These are phyloP conservation scores for Colletotrichum sp. DNA, from an alignment of 2,329 filamentous ascomycete genomes.

Conservation along the genomic window DNA sequence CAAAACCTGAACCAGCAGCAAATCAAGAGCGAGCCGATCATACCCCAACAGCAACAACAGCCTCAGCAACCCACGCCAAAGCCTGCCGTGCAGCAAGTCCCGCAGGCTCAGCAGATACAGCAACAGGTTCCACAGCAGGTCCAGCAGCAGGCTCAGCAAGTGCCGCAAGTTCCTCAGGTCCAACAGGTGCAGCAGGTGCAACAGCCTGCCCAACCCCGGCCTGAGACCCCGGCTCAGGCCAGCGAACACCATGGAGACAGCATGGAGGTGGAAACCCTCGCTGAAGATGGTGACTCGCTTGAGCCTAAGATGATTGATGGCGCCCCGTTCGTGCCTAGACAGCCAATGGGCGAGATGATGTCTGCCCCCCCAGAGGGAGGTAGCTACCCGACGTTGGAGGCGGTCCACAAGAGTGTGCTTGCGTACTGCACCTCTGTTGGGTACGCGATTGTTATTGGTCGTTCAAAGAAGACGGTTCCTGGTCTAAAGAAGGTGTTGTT, in stretches of 20 bases:
- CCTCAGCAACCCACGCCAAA: constrained; percentile 18
- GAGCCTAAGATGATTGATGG: constrained; percentile 55
- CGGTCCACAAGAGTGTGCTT: constrained; percentile 68
- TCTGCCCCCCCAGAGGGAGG: constrained; percentile 68
- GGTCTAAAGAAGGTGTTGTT: constrained; percentile 72
- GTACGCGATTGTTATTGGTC: constrained; percentile 71
- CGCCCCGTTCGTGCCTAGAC: constrained; percentile 54
- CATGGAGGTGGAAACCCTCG: constrained; percentile 58
- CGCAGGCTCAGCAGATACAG: constrained; percentile 22
- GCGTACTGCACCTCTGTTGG: constrained; percentile 71
- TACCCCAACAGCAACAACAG: constrained; percentile 10
- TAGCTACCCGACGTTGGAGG: constrained; percentile 68
- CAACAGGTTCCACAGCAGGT: constrained; percentile 25
- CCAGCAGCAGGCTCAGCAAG: constrained; percentile 34
- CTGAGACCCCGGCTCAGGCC: constrained; percentile 30
- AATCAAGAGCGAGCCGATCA: constrained; percentile 27
- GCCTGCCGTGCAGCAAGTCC: constrained; percentile 15
- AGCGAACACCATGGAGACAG: constrained; percentile 51
- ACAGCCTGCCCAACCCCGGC: constrained; percentile 38
- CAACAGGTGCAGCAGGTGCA: constrained; percentile 32
- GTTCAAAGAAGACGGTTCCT: constrained; percentile 71
- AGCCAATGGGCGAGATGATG: constrained; percentile 65
- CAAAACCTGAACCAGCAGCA: constrained; percentile 28
- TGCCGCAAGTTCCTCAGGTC: constrained; percentile 23
- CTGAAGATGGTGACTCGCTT: constrained; percentile 49